phyloP scores from a whole-genome alignment of 306 rosid genomes.

The Amphicarpaea edgeworthii region DNA sequence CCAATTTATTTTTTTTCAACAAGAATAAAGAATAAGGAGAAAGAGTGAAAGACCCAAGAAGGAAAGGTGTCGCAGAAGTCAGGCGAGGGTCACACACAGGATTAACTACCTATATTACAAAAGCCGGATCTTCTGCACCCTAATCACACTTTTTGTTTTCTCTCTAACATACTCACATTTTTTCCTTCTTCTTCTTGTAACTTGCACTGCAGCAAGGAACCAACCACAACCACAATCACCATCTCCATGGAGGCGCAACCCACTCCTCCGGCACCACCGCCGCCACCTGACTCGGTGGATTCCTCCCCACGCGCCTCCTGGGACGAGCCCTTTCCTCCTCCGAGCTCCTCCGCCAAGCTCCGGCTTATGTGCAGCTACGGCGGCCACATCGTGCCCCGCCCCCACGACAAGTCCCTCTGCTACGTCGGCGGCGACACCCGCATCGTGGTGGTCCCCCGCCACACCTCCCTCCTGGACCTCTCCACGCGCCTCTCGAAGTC shows the following conservation, averaged over 20 bases:
- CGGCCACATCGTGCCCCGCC: constrained; percentile 85
- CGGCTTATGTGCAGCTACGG: constrained; percentile 94
- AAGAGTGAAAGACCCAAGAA: no score
- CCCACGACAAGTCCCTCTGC: constrained; percentile 80
- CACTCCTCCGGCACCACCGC: constrained; percentile 36
- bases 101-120: no score
- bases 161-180: no score
- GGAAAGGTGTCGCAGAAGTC: no score
- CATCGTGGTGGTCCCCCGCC: constrained; percentile 72
- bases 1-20: no score
- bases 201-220: no score
- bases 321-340: constrained; percentile 67
- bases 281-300: constrained; percentile 62
- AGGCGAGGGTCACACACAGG: no score
- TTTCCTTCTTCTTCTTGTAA: no score
- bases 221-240: no score
- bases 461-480: constrained; percentile 65
- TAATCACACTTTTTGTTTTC: no score
- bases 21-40: no score
- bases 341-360: constrained; percentile 50
- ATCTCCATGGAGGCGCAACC: constrained; percentile 46
- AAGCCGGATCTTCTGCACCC: no score
- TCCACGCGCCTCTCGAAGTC: constrained; percentile 69
- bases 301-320: constrained; percentile 77
- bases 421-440: constrained; percentile 86